Evolutionary conservation across 176 grass and related monocot genomes (phyloP).

Genomic region (Microstegium vimineum): DNA sequence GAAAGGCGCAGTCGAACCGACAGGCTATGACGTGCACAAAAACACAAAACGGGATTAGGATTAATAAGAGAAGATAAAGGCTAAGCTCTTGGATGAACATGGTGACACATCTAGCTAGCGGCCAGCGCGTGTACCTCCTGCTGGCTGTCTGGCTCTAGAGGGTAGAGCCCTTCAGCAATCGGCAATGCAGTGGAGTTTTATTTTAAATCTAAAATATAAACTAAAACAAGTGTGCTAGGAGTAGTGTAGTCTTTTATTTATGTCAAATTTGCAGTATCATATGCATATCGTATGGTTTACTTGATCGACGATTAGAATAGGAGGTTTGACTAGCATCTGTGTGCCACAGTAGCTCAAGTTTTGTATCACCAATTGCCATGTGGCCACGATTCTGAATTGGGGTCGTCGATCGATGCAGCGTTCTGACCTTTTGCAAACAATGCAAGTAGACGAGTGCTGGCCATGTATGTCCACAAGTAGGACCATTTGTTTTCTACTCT

Average conservation of each 20-base stretch:
- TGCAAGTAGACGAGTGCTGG: neutral
- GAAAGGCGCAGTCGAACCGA: neutral
- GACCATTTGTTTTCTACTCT: neutral
- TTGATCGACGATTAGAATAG: neutral
- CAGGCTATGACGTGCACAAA: neutral
- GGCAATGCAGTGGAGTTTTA: neutral
- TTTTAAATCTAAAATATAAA: too few relatives aligned
- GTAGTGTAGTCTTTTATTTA: neutral
- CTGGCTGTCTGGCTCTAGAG: neutral
- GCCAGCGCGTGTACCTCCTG: neutral
- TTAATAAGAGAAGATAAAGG: neutral
- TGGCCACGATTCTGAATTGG: neutral
- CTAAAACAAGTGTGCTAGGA: neutral
- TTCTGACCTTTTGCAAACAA: neutral
- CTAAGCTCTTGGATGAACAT: neutral
- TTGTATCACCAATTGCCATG: neutral
- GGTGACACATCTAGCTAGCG: neutral
- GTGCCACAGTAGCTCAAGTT: neutral
- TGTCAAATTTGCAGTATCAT: neutral
- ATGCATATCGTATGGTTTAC: slow-evolving; percentile 24
- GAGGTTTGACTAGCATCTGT: neutral
- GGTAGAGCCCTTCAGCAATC: neutral
- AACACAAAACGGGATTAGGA: neutral
- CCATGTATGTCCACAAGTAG: neutral
- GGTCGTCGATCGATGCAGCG: neutral